Evolutionary conservation across 106 monocot genomes (phyloP), one percentile per base, ranked within the genome.

Genomic region (Chionographis japonica): DNA sequence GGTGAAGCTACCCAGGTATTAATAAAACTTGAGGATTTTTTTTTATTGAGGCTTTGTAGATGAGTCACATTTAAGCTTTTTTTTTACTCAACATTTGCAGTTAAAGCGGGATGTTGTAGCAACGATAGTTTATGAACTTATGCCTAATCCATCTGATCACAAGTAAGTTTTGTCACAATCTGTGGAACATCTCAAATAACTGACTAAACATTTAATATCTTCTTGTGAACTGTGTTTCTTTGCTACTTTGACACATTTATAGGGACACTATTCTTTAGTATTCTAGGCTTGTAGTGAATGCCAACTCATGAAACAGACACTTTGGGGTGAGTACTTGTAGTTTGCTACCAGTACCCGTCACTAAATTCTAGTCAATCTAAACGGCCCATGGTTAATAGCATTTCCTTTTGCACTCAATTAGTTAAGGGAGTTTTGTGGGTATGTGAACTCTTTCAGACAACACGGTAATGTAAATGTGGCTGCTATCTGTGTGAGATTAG

Each of bases 1-100:
- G 97, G 97, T 65, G 92, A 87, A 92, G 97, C 97, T 66, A 98
- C 97, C 72, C 86, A 98, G 86, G 97, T 98, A 86, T 55, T 20
- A 13, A 8, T 66, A 15, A 9, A 14, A 41, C 19, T 0, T 62
- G 13, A 16, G 54, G 14, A 14, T 75, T 68, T 15, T 62, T 11
- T 8, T 12, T 64, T 15, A 43, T 56, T 19, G 1, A 38, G 39
- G 12, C 40, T 52, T 17, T 18, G 52, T 15, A 61, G 59, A 40
- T 46, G 70, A 40, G 27, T 65, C 52, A 19, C n/a, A 27, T 17
- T 68, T 41, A 19, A 79, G 49, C 16, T 69, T 58, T 50, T 56
- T 72, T 17, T 40, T 66, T 35, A 18, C 66, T 57, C 55, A 8
- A 46, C 8, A 52, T 40, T 41, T 68, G 55, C 87, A 98, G 97